Percentiles rank a stretch among this genome's conserved stretches.
phyloP scores from a whole-genome alignment of 1,284 basidiomycete genomes.

The Testicularia cyperi region DNA sequence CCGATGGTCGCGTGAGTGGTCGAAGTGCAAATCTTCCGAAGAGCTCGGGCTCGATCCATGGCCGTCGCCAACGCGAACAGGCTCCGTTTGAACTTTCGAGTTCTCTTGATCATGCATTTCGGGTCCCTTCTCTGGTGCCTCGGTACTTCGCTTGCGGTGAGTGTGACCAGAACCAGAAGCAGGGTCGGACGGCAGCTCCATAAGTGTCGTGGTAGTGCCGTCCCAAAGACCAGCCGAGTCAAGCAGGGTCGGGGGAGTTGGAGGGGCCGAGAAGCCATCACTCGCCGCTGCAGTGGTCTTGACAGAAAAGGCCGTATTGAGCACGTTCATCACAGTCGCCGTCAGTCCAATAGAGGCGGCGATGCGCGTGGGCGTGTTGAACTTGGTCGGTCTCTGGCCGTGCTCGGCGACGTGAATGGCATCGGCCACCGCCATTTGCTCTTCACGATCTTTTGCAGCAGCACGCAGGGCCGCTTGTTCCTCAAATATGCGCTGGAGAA shows the following conservation, averaged over 20 bases:
- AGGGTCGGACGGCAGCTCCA: slow-evolving; percentile 8
- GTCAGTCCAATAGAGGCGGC: slow-evolving; percentile 6
- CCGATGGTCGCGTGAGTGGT: not conserved
- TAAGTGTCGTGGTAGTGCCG: slow-evolving; percentile 1
- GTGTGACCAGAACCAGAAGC: not conserved
- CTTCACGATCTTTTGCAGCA: not conserved
- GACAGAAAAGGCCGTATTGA: slow-evolving; percentile 15
- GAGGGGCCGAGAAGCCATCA: slow-evolving; percentile 11
- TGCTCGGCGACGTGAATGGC: slow-evolving; percentile 11
- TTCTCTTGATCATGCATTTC: too few relatives aligned
- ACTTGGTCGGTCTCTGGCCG: slow-evolving; percentile 16
- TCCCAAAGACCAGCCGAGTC: slow-evolving; percentile 24
- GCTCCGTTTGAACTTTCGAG: too few relatives aligned
- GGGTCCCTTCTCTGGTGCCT: too few relatives aligned
- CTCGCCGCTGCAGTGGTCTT: slow-evolving; percentile 25
- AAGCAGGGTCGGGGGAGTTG: slow-evolving; percentile 20
- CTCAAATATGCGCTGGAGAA: too few relatives aligned
- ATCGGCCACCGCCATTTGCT: slow-evolving; percentile 11
- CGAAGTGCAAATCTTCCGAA: not conserved
- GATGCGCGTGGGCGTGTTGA: not conserved
- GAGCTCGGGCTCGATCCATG: too few relatives aligned
- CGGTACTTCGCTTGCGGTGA: too few relatives aligned
- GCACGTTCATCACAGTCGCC: slow-evolving; percentile 10
- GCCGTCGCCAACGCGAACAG: too few relatives aligned
- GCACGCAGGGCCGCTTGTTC: too few relatives aligned